Evolutionary conservation across 2,329 filamentous ascomycete genomes (phyloP), one percentile per base, ranked within the genome.

Genomic region (Claviceps maximensis): DNA sequence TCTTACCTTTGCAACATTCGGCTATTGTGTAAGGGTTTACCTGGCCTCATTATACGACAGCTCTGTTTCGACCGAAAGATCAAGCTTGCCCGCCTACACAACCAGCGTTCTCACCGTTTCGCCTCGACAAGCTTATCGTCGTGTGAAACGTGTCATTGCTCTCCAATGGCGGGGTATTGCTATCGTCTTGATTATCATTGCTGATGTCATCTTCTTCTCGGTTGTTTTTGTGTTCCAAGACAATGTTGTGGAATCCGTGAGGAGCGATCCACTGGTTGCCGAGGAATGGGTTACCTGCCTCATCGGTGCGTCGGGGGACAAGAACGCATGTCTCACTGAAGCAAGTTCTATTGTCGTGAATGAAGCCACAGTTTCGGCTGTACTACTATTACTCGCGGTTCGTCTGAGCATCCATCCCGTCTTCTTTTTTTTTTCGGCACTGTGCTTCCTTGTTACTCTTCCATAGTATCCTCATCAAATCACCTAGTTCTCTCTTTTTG

Each of bases 21-120:
- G 76, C 15, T 97, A 98, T 72, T 97, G 93, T 67, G 86, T 95
- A 70, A 89, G 95, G 64, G 88, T 98, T 49, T 98, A 97, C 66
- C 75, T 98, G 52, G 84, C 84, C 53, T 90, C 90, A 27, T 75
- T 95, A 53, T 78, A 82, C 56, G 88, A 95, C 65, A 82, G 81
- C 59, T 78, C 80, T 52, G 73, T 78, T 38, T 83, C 84, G 4
- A 89, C 86, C 0, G 83, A 84, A 50, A 82, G 78, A 61, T 89
- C 87, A 3, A 79, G 77, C 31, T 72, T 94, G 33, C 87, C 87
- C 0, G 61, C 63, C 17, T 90, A 90, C 69, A 78, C 79, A 13
- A 82, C 80, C 63, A 95, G 88, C 66, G 72, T 90, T 53, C 80
- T 80, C 57, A 87, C 83, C 56, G 80, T 89, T 65, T 87, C 87